Evolutionary conservation across 2,329 filamentous ascomycete genomes (phyloP).

Genomic region (Gnomoniopsis smithogilvyi): DNA sequence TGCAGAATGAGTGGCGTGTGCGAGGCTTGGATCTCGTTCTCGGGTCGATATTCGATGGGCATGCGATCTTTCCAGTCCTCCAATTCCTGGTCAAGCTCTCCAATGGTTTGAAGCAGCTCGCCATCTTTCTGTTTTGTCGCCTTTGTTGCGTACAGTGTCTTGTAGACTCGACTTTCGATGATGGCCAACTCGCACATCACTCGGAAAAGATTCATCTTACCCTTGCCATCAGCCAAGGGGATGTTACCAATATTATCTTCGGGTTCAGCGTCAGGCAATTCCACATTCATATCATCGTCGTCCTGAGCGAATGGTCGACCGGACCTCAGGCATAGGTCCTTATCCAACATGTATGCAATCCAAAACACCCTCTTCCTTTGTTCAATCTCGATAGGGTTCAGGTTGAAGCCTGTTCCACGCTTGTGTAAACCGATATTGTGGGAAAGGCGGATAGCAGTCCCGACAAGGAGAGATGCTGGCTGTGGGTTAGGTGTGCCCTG

Average conservation of each 20-base stretch:
- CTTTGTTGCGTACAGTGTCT: constrained; percentile 85
- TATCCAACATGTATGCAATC: constrained; percentile 65
- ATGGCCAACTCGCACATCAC: constrained; percentile 87
- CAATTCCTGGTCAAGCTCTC: constrained; percentile 82
- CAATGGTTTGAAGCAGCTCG: constrained; percentile 91
- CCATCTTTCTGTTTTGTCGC: constrained; percentile 90
- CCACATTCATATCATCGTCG: constrained; percentile 84
- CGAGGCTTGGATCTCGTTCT: constrained; percentile 90
- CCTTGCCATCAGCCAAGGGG: constrained; percentile 80
- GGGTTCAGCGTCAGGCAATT: constrained; percentile 87
- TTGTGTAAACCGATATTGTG: constrained; percentile 97
- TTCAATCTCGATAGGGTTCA: constrained; percentile 92
- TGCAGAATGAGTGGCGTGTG: constrained; percentile 94
- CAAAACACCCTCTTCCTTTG: constrained; percentile 70
- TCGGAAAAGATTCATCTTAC: constrained; percentile 92
- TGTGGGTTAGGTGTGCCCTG: constrained; percentile 97
- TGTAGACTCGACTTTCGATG: constrained; percentile 94
- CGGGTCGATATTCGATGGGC: constrained; percentile 92
- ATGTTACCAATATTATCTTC: constrained; percentile 94
- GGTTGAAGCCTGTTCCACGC: constrained; percentile 84
- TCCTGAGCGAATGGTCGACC: constrained; percentile 60
- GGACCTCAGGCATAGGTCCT: constrained; percentile 58
- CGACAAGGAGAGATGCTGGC: constrained; percentile 85
- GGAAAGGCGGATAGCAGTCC: constrained; percentile 83
- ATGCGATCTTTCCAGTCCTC: constrained; percentile 98